Base-by-base conservation (phyloP, 345 rosid species). In the Eutrema yunnanense region DNA sequence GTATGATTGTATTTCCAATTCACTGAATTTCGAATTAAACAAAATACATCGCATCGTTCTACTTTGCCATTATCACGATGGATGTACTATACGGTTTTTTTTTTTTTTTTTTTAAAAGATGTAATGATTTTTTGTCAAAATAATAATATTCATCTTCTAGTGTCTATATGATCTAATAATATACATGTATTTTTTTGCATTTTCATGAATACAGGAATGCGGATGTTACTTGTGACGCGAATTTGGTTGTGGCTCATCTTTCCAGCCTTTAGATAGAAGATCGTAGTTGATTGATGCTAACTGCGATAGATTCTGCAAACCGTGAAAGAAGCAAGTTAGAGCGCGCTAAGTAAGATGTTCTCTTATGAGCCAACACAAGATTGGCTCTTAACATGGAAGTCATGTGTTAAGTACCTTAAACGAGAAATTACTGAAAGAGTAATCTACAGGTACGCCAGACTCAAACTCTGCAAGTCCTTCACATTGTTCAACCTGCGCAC, bases 231-330 rank as follows among this genome's bases (percentile, higher is more conserved):
- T 88, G 64, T 78, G 62, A 62, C 74, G 81, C 30, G 87, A 75
- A 62, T 86, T 84, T 56, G 78, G 62, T 2, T 84, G 83, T 43
- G 80, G 85, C 48, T 88, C 95, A 37, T 96, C 99, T 85, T 90
- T 96, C 89, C 82, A 92, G 62, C 98, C 99, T 83, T 92, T 92
- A 2, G 99, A 90, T 56, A 96, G 89, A 80, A 96, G 89, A 82
- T 96, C 98, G 27, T 90, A 92, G 87, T 96, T 96, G 84, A 96
- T 96, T 10, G 97, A 96, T 61, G 98, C 99, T 32, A 92, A 90
- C 87, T 92, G 92, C 36, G 99, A 90, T 29, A 96, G 92, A 79
- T 96, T 96, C 99, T 96, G 79, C 78, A 56, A 70, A 73, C 36
- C 79, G 59, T 41, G 54, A 56, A 12, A 44, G 42, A 73, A 53